Percentiles rank a stretch among this genome's conserved stretches.
Evolutionary conservation across 805 yeast genomes (phyloP).

Genomic region (Hanseniaspora singularis): DNA sequence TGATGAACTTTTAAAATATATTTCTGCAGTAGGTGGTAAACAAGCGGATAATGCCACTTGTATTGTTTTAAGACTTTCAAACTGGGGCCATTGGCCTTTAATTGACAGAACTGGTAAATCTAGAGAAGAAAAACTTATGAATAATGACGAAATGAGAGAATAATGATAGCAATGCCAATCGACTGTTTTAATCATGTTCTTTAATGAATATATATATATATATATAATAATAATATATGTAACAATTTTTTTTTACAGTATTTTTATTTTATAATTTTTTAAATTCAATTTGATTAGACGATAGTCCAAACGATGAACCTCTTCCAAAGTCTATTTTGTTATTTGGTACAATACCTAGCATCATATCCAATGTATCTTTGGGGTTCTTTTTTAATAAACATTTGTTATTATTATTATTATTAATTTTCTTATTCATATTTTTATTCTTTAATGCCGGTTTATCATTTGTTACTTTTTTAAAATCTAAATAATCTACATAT

Average conservation of each 20-base stretch:
- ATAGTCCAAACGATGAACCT: no score
- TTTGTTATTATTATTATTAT: no score
- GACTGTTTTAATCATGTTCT: background rate
- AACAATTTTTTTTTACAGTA: background rate
- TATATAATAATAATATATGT: background rate
- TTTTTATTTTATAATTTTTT: background rate
- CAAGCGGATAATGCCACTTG: constrained; percentile 90
- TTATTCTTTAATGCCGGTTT: no score
- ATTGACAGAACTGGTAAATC: constrained; percentile 70
- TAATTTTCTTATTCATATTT: no score
- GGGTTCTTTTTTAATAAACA: no score
- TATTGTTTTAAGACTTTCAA: constrained; percentile 59
- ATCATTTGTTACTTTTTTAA: no score
- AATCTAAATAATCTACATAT: no score
- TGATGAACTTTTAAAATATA: constrained; percentile 69
- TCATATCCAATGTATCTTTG: no score
- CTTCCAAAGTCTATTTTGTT: no score
- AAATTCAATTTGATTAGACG: no score
- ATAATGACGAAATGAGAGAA: constrained; percentile 14
- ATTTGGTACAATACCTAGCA: no score
- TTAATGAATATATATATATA: background rate
- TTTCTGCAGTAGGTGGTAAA: constrained; percentile 69
- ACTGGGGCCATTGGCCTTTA: constrained; percentile 93
- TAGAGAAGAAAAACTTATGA: constrained; percentile 55
- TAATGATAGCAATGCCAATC: background rate